Evolutionary conservation across 179 eudicot species (phyloP).

Genomic region (Silene coronaria): DNA sequence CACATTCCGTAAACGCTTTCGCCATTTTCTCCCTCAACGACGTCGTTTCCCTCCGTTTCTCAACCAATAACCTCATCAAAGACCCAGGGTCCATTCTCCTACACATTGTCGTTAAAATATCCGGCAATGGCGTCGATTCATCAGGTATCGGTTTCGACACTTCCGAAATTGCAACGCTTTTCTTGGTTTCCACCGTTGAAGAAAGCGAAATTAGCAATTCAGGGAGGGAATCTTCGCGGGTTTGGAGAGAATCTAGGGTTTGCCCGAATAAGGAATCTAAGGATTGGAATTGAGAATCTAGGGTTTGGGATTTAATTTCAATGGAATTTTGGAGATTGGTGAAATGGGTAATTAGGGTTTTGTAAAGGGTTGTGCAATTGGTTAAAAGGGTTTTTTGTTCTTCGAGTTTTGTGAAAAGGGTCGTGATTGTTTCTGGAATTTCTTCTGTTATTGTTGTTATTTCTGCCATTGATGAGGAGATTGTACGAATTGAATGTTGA

Average conservation of each 20-base stretch:
- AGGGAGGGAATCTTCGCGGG: conserved; percentile 39
- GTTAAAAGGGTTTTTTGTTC: conserved; percentile 33
- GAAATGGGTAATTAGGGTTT: conserved; percentile 46
- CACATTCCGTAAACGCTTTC: conserved; percentile 32
- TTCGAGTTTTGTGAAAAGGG: conserved; percentile 40
- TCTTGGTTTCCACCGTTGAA: conserved; percentile 24
- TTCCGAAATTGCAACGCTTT: conserved; percentile 31
- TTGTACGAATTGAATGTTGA: no score
- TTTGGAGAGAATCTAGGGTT: conserved; percentile 25
- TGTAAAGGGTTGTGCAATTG: conserved; percentile 32
- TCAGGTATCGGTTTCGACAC: conserved; percentile 18
- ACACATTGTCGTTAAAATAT: conserved; percentile 31
- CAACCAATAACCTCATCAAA: conserved; percentile 29
- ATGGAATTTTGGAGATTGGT: conserved; percentile 28
- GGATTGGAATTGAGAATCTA: conserved; percentile 33
- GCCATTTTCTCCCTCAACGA: conserved; percentile 29
- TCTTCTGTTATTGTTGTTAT: conserved; percentile 14
- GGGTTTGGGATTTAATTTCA: conserved; percentile 23
- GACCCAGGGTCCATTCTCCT: conserved; percentile 37
- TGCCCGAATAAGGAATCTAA: conserved; percentile 21
- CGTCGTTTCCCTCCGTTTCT: conserved; percentile 34
- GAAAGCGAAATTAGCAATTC: conserved; percentile 20
- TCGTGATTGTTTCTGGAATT: conserved; percentile 12
- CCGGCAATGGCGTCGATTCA: conserved; percentile 6
- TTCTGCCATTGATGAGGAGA: conserved; percentile 24